Percentiles rank a stretch among this genome's conserved stretches.
These are phyloP conservation scores for Boletus bicolor DNA, from an alignment of 768 basidiomycete species.

Conservation along the genomic window DNA sequence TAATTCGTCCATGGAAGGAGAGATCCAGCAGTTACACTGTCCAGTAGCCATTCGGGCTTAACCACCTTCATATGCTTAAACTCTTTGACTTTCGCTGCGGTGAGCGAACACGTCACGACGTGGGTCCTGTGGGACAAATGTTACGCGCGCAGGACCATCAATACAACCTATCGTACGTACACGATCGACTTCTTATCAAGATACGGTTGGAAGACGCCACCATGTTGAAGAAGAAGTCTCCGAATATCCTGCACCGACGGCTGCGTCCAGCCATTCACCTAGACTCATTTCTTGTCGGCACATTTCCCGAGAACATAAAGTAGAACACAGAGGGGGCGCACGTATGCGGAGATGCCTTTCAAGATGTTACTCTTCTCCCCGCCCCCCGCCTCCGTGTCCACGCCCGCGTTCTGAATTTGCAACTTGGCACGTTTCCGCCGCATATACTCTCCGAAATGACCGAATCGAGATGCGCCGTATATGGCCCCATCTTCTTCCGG, in stretches of 20 bases:
- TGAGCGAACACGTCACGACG: conserved; percentile 87
- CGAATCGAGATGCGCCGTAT: conserved; percentile 80
- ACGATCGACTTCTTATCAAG: conserved; percentile 74
- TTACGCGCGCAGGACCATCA: neutral
- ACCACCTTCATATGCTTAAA: conserved; percentile 91
- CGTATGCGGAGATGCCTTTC: conserved; percentile 75
- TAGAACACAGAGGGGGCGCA: conserved; percentile 38
- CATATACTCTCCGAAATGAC: conserved; percentile 88
- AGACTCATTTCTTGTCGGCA: neutral
- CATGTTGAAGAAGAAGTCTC: conserved; percentile 75
- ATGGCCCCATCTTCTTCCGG: conserved; percentile 41
- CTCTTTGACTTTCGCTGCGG: conserved; percentile 83
- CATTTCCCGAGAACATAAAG: neutral
- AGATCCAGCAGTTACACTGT: conserved; percentile 63
- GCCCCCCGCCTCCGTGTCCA: conserved; percentile 25
- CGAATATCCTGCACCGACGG: conserved; percentile 86
- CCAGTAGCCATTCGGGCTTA: conserved; percentile 81
- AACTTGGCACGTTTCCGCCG: conserved; percentile 85
- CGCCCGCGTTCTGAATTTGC: conserved; percentile 67
- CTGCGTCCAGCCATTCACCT: conserved; percentile 90
- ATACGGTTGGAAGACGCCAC: conserved; percentile 81
- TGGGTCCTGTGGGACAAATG: conserved; percentile 58
- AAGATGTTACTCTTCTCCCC: conserved; percentile 54
- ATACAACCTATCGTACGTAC: conserved; percentile 38
- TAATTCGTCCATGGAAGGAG: conserved; percentile 82